Evolutionary conservation across 192 early-diverging fungal species (phyloP), one percentile per base, ranked within the genome.

Genomic region (Funneliformis mosseae): DNA sequence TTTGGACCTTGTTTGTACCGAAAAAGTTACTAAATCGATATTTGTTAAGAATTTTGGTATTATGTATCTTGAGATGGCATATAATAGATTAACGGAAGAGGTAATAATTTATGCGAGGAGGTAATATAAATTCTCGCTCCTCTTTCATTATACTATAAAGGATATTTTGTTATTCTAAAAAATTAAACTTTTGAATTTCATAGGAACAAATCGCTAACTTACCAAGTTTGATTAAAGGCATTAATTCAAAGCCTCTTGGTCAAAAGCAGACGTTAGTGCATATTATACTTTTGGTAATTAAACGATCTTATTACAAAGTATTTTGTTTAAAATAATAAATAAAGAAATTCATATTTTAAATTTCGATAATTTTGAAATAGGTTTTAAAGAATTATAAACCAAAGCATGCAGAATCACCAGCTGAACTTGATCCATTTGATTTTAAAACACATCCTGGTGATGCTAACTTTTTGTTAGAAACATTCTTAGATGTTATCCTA

Each of bases 1-100:
- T 2, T 48, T 96, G 2, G 84, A 88, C 18, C 88, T 93, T 67
- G 92, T 92, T 21, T 83, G 87, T 43, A 63, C 67, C 27, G 87
- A 85, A 11, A 80, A 86, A 16, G 71, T 81, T 2, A 77, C 64
- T 10, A 69, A 83, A 0, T 80, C 84, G 0, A 79, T 83, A 14
- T 87, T 95, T 64, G 90, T 95, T 18, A 91, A 90, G 64, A 93
- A 92, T 81, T 94, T 98, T 81, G 89, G 90, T 11, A 85, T 97
- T 6, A 91, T 98, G 79, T 98, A 96, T 63, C 76, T 98, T 4
- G 91, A 96, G 25, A 94, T 96, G 89, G 95, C 90, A 0, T 88
- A 94, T 39, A 83, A 83, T 18, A 83, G 92, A 6, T 73, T 91
- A 33, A 63, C 78, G 0, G 66, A 83, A 1, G 82, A 90, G 48